Conservation (phyloP, 805 yeast species). For the Lipomyces orientalis region DNA sequence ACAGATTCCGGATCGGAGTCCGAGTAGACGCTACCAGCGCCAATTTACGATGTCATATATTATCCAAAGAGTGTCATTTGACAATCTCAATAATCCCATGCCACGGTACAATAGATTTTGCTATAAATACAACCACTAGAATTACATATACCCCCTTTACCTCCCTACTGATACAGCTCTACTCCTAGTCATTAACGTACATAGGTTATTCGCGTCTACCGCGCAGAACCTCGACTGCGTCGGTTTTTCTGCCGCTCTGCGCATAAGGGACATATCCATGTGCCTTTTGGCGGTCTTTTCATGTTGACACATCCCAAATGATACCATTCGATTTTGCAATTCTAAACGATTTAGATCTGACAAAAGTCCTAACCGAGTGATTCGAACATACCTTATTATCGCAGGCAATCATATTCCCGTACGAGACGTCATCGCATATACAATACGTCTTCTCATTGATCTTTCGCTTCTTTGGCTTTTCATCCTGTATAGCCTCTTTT, state of each 20-base stretch:
- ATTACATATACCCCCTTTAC: neutral
- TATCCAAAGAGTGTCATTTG: neutral
- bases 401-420: constrained; percentile 90
- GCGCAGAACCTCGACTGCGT: neutral
- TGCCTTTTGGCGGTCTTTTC: constrained; percentile 82
- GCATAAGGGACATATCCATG: constrained; percentile 82
- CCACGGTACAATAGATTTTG: neutral
- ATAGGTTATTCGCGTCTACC: neutral
- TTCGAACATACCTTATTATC: constrained; percentile 69
- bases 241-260: constrained; percentile 12
- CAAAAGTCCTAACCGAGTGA: neutral
- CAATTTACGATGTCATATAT: neutral
- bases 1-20: constrained; percentile 37
- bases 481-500: neutral
- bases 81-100: neutral
- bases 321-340: constrained; percentile 93
- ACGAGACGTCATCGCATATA: constrained; percentile 53
- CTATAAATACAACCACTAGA: neutral
- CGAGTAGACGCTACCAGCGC: constrained; percentile 16
- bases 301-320: constrained; percentile 92
- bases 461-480: neutral
- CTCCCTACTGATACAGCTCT: neutral
- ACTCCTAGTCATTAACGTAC: neutral
- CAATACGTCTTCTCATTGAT: constrained; percentile 49
- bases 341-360: neutral